Evolutionary conservation across 345 rosid genomes (phyloP).

Genomic region (Acer campestre): DNA sequence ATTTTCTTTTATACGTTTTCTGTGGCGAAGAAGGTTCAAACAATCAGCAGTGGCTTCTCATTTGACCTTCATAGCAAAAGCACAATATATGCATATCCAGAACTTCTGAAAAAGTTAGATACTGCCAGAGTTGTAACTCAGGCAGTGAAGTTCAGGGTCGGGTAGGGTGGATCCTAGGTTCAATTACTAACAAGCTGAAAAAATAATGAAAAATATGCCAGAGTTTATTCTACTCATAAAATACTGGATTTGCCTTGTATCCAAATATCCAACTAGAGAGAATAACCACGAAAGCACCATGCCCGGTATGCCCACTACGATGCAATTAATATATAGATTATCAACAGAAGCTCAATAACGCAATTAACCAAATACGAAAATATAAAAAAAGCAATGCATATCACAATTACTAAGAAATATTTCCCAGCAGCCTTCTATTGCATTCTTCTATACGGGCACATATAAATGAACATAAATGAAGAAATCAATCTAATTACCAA

Average conservation of each 20-base stretch:
- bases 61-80: neutral
- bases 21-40: neutral
- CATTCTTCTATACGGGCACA: neutral
- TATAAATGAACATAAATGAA: neutral
- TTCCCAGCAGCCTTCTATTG: neutral
- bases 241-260: neutral
- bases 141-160: neutral
- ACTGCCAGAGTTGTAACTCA: neutral
- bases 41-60: neutral
- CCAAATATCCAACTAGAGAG: neutral
- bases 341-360: neutral
- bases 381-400: constrained; percentile 1
- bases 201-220: neutral
- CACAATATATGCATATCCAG: neutral
- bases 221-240: neutral
- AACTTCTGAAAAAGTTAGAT: neutral
- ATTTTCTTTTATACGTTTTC: neutral
- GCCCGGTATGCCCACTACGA: neutral
- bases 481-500: neutral
- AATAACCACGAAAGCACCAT: neutral
- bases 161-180: neutral
- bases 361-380: neutral
- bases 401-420: neutral
- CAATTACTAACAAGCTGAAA: neutral
- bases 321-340: neutral